Base-by-base conservation (phyloP, 345 rosid genomes). In the Syzygium grande region DNA sequence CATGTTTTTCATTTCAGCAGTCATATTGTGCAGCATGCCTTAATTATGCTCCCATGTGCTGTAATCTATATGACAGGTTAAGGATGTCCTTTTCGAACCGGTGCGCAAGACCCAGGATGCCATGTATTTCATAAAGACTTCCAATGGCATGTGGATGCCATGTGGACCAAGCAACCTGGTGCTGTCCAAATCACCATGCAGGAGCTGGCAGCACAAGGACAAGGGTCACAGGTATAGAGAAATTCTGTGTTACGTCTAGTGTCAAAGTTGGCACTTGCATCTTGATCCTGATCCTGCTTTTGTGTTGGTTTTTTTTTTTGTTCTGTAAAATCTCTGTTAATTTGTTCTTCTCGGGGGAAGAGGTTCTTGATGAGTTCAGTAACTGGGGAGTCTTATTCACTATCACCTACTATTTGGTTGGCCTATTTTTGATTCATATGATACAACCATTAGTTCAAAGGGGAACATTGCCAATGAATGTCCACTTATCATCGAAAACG, bases 81-180 rank as follows among this genome's bases (percentile, higher is more conserved):
- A 95, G 88, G 99, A 96, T 91, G 99, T 97, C 84, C 94, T 97
- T 16, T 97, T 97, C 87, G 98, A 97, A 88, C 99, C 99, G 84
- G 99, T 97, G 86, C 96, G 99, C 55, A 95, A 97, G 91, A 96
- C 98, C 13, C 97, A 94, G 85, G 98, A 97, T 91, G 99, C 99
- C 25, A 94, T 95, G 98, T 97, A 86, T 89, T 97, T 97, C 53
- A 85, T 88, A 73, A 92, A 95, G 90, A 90, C 95, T 52, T 51
- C 95, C 55, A 89, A 93, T 89, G 98, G 88, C 84, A 89, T 93
- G 93, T 97, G 94, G 96, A 91, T 96, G 84, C 99, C 99, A 25
- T 97, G 98, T 92, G 99, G 97, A 86, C 97, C 98, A 68, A 92
- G 90, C 98, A 96, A 86, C 93, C 84, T 17, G 97, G 96, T 86